Evolutionary conservation across 257 asterid genomes (phyloP).

Genomic region (Coffea canephora): DNA sequence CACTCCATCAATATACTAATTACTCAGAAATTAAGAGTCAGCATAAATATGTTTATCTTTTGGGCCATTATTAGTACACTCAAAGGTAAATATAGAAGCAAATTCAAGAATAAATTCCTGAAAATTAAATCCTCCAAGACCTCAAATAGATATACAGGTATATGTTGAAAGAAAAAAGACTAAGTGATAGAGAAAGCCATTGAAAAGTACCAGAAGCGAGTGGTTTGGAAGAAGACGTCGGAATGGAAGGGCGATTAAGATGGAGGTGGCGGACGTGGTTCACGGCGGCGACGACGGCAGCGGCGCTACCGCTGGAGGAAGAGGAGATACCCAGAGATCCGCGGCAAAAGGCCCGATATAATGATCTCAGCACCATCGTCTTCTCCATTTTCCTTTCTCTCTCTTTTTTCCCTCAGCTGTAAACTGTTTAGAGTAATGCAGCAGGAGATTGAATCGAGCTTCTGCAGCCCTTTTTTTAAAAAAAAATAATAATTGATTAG

Average conservation of each 20-base stretch:
- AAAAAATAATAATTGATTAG: too few relatives aligned
- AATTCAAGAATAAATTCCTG: neutral
- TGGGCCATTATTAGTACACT: neutral
- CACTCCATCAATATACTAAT: neutral
- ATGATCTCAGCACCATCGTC: conserved; percentile 59
- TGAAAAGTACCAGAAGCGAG: conserved; percentile 31
- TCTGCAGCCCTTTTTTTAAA: neutral
- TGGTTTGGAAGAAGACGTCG: conserved; percentile 37
- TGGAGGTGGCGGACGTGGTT: conserved; percentile 70
- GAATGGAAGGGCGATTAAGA: conserved; percentile 41
- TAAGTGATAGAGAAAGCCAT: conserved; percentile 10
- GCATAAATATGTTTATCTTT: neutral
- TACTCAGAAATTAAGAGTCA: neutral
- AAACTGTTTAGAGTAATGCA: neutral
- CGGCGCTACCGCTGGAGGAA: conserved; percentile 20
- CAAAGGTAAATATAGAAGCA: neutral
- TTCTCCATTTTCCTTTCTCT: conserved; percentile 41
- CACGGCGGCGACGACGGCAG: conserved; percentile 39
- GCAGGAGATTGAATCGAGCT: neutral
- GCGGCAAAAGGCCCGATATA: conserved; percentile 62
- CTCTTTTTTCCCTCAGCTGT: neutral
- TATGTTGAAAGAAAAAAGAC: neutral
- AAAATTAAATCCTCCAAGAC: neutral
- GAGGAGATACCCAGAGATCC: conserved; percentile 49
- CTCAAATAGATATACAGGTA: neutral